phyloP scores from a whole-genome alignment of 2,329 filamentous ascomycete genomes.

The Trichoderma afroharzianum region DNA sequence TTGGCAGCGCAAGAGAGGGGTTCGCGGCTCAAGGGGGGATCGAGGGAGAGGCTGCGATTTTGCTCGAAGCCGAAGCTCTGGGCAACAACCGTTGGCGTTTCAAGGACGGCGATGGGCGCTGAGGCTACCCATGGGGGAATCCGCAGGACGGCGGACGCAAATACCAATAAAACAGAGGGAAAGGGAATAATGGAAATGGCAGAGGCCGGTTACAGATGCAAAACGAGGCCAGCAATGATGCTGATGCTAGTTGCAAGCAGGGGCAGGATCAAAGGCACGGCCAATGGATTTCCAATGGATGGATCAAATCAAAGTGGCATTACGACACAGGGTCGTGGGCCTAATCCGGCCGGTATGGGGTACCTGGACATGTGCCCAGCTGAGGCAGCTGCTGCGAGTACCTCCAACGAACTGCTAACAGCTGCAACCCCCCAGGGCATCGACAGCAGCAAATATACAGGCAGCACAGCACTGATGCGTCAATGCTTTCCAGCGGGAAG shows the following conservation, averaged over 20 bases:
- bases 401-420: neutral
- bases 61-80: slow-evolving; percentile 3
- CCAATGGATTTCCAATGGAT: slow-evolving; percentile 1
- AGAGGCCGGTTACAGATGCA: neutral
- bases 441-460: neutral
- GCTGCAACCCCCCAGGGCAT: neutral
- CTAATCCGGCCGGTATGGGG: neutral
- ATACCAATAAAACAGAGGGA: neutral
- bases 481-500: neutral
- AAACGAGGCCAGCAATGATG: neutral
- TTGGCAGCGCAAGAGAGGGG: neutral
- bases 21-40: slow-evolving; percentile 4
- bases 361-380: neutral
- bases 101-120: slow-evolving; percentile 1
- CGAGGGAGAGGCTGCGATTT: neutral
- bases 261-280: neutral
- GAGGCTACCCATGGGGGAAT: slow-evolving; percentile 16
- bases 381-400: neutral
- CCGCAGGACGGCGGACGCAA: slow-evolving; percentile 3
- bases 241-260: slow-evolving; percentile 4
- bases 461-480: neutral
- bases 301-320: neutral
- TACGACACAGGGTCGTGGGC: slow-evolving; percentile 7
- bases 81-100: slow-evolving; percentile 11
- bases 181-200: neutral